These are phyloP conservation scores for Ogataea kodamae DNA, from an alignment of 805 yeast species.

Conservation along the genomic window DNA sequence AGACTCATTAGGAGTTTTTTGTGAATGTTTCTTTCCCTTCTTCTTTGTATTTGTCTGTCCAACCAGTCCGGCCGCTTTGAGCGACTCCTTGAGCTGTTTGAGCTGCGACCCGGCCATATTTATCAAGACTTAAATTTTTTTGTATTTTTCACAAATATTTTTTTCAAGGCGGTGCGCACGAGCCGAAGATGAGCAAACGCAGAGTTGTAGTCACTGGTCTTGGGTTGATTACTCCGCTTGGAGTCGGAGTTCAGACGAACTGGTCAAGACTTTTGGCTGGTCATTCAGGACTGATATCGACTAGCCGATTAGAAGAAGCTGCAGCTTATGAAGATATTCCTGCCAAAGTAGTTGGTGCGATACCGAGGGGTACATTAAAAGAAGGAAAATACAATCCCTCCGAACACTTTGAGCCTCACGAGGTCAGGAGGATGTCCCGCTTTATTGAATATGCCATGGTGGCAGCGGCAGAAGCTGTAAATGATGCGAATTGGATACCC, in stretches of 20 bases:
- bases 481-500: conserved; percentile 58
- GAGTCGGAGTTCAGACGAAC: conserved; percentile 54
- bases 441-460: conserved; percentile 77
- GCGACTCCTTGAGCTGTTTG: conserved; percentile 72
- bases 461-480: conserved; percentile 74
- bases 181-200: conserved; percentile 22
- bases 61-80: conserved; percentile 76
- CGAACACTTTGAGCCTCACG: conserved; percentile 47
- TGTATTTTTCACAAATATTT: conserved; percentile 4
- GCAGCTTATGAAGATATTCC: conserved; percentile 50
- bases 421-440: conserved; percentile 59
- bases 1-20: conserved; percentile 57
- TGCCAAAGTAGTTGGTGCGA: conserved; percentile 68
- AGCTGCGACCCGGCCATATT: conserved; percentile 77
- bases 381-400: conserved; percentile 51
- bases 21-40: conserved; percentile 45
- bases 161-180: conserved; percentile 7
- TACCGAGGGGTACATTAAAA: conserved; percentile 42
- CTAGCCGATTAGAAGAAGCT: conserved; percentile 41
- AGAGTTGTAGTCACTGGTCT: conserved; percentile 92
- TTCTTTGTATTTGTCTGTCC: conserved; percentile 74
- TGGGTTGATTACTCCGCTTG: conserved; percentile 84
- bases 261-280: conserved; percentile 55
- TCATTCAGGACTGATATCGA: conserved; percentile 58
- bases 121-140: conserved; percentile 2